phyloP scores from a whole-genome alignment of 1,284 basidiomycete species.

The Athelia psychrophila region DNA sequence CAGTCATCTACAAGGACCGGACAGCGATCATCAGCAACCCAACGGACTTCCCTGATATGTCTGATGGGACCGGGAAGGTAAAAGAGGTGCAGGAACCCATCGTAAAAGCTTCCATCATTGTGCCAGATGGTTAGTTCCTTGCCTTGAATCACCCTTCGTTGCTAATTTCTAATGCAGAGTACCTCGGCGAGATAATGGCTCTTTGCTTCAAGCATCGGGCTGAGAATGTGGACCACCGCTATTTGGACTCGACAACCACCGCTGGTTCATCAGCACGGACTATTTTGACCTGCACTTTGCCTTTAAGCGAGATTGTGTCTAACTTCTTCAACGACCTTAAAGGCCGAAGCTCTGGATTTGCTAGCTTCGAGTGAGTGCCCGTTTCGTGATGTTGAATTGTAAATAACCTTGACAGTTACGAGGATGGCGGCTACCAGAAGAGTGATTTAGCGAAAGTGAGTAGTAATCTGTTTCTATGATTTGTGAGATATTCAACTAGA shows the following conservation, averaged over 20 bases:
- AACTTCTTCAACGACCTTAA: slow-evolving; percentile 94
- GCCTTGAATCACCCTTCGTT: background rate
- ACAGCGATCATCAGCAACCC: slow-evolving; percentile 84
- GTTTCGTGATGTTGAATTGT: background rate
- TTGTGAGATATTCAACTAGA: background rate
- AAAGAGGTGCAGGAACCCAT: slow-evolving; percentile 85
- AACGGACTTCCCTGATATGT: slow-evolving; percentile 85
- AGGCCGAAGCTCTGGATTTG: slow-evolving; percentile 87
- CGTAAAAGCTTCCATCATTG: slow-evolving; percentile 88
- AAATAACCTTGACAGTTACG: slow-evolving; percentile 61
- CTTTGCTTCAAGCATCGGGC: slow-evolving; percentile 81
- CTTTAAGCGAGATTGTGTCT: slow-evolving; percentile 88
- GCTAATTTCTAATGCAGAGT: slow-evolving; percentile 12
- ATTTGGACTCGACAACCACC: slow-evolving; percentile 65
- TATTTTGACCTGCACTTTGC: slow-evolving; percentile 80
- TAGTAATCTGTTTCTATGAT: slow-evolving; percentile 1
- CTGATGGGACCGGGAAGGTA: slow-evolving; percentile 62
- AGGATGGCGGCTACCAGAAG: slow-evolving; percentile 82
- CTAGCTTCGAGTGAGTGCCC: slow-evolving; percentile 80
- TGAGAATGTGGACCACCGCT: slow-evolving; percentile 75
- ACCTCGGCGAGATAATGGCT: slow-evolving; percentile 91
- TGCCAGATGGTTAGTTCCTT: slow-evolving; percentile 73
- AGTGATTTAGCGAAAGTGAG: slow-evolving; percentile 81
- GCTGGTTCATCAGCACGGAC: slow-evolving; percentile 54
- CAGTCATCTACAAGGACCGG: slow-evolving; percentile 77